A percentile compares a stretch with the other conserved stretches of the same genome.
Evolutionary conservation across 768 basidiomycete genomes (phyloP).

Genomic region (Favolaschia claudopus): DNA sequence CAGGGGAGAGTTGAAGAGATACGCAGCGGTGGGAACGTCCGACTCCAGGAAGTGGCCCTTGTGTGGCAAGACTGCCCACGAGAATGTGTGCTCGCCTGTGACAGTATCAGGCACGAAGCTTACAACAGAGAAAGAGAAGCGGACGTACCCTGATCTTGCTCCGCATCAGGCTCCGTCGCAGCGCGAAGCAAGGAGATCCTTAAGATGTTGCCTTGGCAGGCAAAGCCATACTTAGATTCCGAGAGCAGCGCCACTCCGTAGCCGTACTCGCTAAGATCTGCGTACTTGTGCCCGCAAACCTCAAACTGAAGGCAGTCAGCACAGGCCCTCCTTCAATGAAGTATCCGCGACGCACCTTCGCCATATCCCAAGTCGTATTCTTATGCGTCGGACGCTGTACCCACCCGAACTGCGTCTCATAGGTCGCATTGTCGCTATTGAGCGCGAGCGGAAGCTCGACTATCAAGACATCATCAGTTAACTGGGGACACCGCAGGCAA

Average conservation of each 20-base stretch:
- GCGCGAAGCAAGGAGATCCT: conserved; percentile 90
- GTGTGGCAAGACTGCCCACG: conserved; percentile 92
- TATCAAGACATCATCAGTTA: conserved; percentile 36
- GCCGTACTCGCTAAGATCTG: conserved; percentile 91
- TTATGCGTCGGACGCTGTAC: conserved; percentile 93
- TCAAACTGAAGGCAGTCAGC: conserved; percentile 65
- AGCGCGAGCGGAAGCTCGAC: conserved; percentile 92
- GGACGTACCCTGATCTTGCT: conserved; percentile 83
- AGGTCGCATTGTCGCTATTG: conserved; percentile 82
- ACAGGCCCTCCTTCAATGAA: conserved; percentile 72
- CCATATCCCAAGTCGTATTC: conserved; percentile 90
- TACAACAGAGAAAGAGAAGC: not conserved
- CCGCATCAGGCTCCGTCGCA: conserved; percentile 89
- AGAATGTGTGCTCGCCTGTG: conserved; percentile 82
- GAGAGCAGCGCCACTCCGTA: conserved; percentile 95
- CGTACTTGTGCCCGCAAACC: conserved; percentile 96
- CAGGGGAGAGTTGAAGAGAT: conserved; percentile 85
- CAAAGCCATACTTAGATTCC: conserved; percentile 95
- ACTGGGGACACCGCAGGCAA: not conserved
- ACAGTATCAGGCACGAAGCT: not conserved
- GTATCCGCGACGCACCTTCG: conserved; percentile 58
- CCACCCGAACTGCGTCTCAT: conserved; percentile 94
- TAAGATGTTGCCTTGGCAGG: conserved; percentile 84
- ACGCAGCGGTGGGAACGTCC: conserved; percentile 83
- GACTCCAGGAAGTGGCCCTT: conserved; percentile 88